A percentile compares a stretch with the other conserved stretches of the same genome.
Evolutionary conservation across 1,139 yeast species (phyloP).

Genomic region (Diutina mesorugosa): DNA sequence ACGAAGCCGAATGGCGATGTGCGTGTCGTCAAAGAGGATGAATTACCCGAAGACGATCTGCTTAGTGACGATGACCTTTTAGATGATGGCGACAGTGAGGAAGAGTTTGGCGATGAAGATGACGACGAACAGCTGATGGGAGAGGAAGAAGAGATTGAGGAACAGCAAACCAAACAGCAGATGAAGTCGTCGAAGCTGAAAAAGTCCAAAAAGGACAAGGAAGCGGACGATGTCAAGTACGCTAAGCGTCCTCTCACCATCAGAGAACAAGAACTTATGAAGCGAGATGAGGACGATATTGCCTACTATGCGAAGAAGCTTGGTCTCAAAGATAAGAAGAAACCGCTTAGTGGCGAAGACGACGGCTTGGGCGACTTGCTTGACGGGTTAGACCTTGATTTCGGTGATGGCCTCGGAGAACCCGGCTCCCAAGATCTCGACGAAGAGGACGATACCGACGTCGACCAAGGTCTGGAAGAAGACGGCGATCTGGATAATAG

Average conservation of each 20-base stretch:
- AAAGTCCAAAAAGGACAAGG: constrained; percentile 2
- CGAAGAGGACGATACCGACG: constrained; percentile 4
- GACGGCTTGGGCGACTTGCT: constrained; percentile 63
- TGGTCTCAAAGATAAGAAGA: constrained; percentile 43
- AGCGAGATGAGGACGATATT: constrained; percentile 56
- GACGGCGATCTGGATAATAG: constrained; percentile 11
- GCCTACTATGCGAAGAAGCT: constrained; percentile 73
- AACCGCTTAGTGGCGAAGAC: constrained; percentile 41
- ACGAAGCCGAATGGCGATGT: neutral
- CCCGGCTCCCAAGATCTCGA: constrained; percentile 1
- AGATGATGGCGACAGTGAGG: neutral
- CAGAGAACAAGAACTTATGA: constrained; percentile 23
- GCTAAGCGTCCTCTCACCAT: constrained; percentile 15
- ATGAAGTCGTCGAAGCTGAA: constrained; percentile 2
- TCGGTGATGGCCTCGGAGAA: constrained; percentile 10
- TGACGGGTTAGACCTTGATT: constrained; percentile 66
- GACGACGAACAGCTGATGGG: constrained; percentile 3
- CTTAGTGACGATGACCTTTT: neutral
- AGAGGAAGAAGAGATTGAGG: constrained; percentile 6
- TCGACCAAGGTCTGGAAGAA: constrained; percentile 9
- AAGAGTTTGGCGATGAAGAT: neutral
- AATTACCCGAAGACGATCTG: neutral
- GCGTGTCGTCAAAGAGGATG: neutral
- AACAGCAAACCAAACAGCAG: constrained; percentile 3
- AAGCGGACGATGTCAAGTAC: constrained; percentile 4